These are phyloP conservation scores for Trypanosoma conorhini DNA, from an alignment of 208 protist species.

Conservation along the genomic window DNA sequence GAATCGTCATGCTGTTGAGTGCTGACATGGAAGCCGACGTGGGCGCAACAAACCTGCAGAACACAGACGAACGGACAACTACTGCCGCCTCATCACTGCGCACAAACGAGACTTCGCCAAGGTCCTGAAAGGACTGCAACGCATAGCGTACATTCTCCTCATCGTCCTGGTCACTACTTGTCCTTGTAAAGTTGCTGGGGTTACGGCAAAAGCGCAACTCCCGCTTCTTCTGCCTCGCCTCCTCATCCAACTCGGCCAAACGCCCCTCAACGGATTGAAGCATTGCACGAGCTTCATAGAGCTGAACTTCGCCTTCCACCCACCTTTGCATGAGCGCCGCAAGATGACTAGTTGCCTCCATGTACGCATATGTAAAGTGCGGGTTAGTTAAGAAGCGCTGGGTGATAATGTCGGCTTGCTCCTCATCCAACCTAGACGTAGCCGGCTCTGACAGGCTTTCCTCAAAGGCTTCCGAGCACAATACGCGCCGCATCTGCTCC, in stretches of 20 bases:
- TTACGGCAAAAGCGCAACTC: background rate
- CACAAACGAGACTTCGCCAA: conserved; percentile 20
- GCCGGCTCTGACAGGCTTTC: conserved; percentile 8
- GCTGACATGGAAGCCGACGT: background rate
- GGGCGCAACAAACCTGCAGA: conserved; percentile 19
- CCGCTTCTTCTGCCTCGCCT: background rate
- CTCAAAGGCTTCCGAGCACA: conserved; percentile 15
- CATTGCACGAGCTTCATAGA: conserved; percentile 11
- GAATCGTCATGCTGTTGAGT: conserved; percentile 4
- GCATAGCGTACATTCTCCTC: background rate
- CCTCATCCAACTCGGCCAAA: background rate
- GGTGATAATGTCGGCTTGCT: conserved; percentile 8
- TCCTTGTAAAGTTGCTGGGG: background rate
- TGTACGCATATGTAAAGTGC: conserved; percentile 9
- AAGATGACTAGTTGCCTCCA: background rate
- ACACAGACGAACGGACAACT: conserved; percentile 23
- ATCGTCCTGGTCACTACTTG: background rate
- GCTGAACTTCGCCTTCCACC: conserved; percentile 18
- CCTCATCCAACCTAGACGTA: conserved; percentile 16
- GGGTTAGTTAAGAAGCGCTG: conserved; percentile 21
- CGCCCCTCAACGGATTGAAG: conserved; percentile 7
- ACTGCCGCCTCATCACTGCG: conserved; percentile 5
- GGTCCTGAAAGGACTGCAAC: conserved; percentile 2
- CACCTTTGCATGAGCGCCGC: conserved; percentile 27
- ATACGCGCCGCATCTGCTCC: conserved; percentile 25